phyloP scores from a whole-genome alignment of 163 green algal genomes.

The Scenedesmus sp. region DNA sequence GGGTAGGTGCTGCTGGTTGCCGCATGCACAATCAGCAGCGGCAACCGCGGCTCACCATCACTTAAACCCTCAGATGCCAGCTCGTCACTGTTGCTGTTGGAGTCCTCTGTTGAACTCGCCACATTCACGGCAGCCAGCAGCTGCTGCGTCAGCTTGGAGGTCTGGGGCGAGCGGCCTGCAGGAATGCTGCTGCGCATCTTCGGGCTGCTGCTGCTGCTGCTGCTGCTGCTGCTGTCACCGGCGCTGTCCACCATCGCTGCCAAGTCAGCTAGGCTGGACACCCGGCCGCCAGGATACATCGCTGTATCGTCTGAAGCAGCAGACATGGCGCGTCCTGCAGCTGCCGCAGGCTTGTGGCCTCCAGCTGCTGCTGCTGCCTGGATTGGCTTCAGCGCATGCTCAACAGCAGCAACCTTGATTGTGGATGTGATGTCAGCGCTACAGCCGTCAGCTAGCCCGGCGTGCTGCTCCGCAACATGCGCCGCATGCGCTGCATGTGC shows the following conservation, averaged over 20 bases:
- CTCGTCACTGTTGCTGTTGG: neutral
- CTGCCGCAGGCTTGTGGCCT: neutral
- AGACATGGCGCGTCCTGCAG: neutral
- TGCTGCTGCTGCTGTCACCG: constrained; percentile 8
- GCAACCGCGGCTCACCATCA: neutral
- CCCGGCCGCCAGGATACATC: neutral
- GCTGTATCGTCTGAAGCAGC: constrained; percentile 6
- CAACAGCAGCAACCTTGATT: neutral
- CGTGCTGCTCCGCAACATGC: neutral
- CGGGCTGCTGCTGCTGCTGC: constrained; percentile 5
- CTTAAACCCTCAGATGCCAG: neutral
- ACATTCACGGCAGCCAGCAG: neutral
- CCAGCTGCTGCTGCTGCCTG: too few species aligned
- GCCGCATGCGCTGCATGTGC: neutral
- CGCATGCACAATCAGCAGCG: constrained; percentile 48
- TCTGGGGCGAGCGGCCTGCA: neutral
- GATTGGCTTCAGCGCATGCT: neutral
- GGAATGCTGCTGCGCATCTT: neutral
- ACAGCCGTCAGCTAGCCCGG: neutral
- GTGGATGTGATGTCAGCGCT: constrained; percentile 4
- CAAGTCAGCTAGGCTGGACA: neutral
- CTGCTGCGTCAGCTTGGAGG: constrained; percentile 10
- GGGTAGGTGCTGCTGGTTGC: constrained; percentile 49
- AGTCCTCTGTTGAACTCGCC: neutral
- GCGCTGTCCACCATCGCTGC: neutral